A percentile compares a stretch with the other conserved stretches of the same genome.
phyloP scores from a whole-genome alignment of 805 yeast species.

The Kluyveromyces lactis region DNA sequence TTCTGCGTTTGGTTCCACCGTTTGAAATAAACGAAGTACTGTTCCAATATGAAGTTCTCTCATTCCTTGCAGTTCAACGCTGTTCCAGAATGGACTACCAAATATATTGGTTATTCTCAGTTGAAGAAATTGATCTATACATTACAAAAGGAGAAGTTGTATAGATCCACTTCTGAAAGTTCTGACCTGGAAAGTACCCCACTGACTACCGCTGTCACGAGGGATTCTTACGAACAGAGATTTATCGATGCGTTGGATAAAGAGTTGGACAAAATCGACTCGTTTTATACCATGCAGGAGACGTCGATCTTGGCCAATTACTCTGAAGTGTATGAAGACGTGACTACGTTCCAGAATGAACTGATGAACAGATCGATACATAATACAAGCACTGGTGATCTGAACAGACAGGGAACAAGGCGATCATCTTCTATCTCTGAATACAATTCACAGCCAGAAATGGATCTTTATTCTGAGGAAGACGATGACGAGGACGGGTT shows the following conservation, averaged over 20 bases:
- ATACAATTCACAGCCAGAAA: constrained; percentile 14
- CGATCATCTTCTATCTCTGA: constrained; percentile 2
- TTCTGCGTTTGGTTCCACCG: too few species aligned
- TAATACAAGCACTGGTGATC: constrained; percentile 10
- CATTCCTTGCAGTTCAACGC: constrained; percentile 94
- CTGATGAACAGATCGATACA: constrained; percentile 10
- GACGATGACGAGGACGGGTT: constrained; percentile 12
- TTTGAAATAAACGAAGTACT: too few species aligned
- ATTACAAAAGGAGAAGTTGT: constrained; percentile 57
- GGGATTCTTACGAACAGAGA: constrained; percentile 43
- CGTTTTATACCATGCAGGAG: constrained; percentile 65
- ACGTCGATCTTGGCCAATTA: constrained; percentile 31
- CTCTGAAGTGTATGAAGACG: constrained; percentile 51
- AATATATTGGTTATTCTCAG: constrained; percentile 83
- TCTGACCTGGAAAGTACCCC: constrained; percentile 11
- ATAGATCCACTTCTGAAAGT: constrained; percentile 22
- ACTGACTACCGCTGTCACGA: constrained; percentile 22
- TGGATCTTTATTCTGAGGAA: constrained; percentile 14
- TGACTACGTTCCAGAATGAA: constrained; percentile 46
- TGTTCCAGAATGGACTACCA: constrained; percentile 95
- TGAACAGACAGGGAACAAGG: background rate
- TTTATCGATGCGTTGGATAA: constrained; percentile 67
- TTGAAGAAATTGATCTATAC: constrained; percentile 78
- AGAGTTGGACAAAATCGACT: constrained; percentile 69
- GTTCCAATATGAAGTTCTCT: constrained; percentile 77